phyloP scores from a whole-genome alignment of 345 rosid genomes.

The Kernera saxatilis region DNA sequence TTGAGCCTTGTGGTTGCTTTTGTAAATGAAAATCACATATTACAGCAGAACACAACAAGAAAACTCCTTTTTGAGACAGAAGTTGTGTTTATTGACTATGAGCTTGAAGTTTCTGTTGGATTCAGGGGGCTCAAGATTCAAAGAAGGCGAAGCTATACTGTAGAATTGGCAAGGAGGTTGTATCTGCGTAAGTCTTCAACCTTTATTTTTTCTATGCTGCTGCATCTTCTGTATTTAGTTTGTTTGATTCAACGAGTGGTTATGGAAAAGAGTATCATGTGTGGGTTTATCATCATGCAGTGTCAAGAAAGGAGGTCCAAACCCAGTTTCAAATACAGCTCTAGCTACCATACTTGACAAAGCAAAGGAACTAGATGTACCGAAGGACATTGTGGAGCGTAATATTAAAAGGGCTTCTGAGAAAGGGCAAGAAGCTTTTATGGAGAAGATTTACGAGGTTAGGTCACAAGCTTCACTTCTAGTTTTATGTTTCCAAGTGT shows the following conservation, averaged over 20 bases:
- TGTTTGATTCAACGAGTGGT: slow-evolving; percentile 1
- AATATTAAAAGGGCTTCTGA: slow-evolving; percentile 85
- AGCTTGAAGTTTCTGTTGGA: slow-evolving; percentile 11
- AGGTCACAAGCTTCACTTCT: slow-evolving; percentile 1
- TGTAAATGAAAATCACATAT: not conserved
- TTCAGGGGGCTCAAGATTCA: slow-evolving; percentile 83
- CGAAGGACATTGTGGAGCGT: slow-evolving; percentile 90
- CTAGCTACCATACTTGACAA: slow-evolving; percentile 79
- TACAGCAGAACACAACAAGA: not conserved
- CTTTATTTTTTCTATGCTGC: not conserved
- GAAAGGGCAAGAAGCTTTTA: slow-evolving; percentile 84
- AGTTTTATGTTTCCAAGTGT: not conserved
- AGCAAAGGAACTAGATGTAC: slow-evolving; percentile 85
- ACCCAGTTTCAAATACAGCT: slow-evolving; percentile 63
- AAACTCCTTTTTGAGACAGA: not conserved
- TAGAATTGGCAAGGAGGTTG: slow-evolving; percentile 82
- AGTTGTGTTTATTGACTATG: not conserved
- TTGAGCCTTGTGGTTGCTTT: not conserved
- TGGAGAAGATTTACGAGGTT: slow-evolving; percentile 89
- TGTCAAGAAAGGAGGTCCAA: slow-evolving; percentile 85
- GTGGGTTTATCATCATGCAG: slow-evolving; percentile 37
- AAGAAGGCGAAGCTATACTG: slow-evolving; percentile 76
- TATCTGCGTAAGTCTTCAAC: slow-evolving; percentile 72
- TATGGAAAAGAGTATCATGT: no score
- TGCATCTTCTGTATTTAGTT: not conserved